Percentiles rank a stretch among this genome's conserved stretches.
Conservation (phyloP, 306 rosid genomes). For the Rosa multiflora region DNA sequence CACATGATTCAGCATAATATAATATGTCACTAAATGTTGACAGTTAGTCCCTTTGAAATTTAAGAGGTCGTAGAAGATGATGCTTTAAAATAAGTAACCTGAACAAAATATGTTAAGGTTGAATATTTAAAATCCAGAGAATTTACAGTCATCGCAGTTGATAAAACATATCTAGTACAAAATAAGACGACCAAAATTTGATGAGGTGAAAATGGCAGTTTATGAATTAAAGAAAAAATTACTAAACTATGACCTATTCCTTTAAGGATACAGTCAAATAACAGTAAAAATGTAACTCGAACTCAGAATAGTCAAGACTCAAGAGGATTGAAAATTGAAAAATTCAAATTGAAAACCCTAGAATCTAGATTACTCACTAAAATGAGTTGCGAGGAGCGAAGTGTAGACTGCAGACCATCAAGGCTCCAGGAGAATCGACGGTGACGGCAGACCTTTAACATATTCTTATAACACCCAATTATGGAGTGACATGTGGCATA, state of each 20-base stretch:
- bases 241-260: neutral
- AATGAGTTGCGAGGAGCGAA: too few species aligned
- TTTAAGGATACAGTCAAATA: neutral
- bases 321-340: too few species aligned
- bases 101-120: neutral
- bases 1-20: neutral
- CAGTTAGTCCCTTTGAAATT: neutral
- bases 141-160: neutral
- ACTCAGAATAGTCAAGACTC: conserved; percentile 7
- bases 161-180: neutral
- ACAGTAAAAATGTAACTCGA: neutral
- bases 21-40: neutral
- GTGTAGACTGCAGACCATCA: too few species aligned
- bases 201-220: neutral
- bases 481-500: too few species aligned
- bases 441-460: too few species aligned
- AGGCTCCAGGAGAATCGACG: too few species aligned
- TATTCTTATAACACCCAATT: too few species aligned
- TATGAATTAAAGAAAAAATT: neutral
- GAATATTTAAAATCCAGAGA: neutral
- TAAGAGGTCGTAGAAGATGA: neutral
- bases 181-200: neutral
- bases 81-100: neutral
- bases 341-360: too few species aligned
- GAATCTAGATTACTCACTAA: too few species aligned